phyloP scores from a whole-genome alignment of 768 basidiomycete species.

The Amanita rimosa region DNA sequence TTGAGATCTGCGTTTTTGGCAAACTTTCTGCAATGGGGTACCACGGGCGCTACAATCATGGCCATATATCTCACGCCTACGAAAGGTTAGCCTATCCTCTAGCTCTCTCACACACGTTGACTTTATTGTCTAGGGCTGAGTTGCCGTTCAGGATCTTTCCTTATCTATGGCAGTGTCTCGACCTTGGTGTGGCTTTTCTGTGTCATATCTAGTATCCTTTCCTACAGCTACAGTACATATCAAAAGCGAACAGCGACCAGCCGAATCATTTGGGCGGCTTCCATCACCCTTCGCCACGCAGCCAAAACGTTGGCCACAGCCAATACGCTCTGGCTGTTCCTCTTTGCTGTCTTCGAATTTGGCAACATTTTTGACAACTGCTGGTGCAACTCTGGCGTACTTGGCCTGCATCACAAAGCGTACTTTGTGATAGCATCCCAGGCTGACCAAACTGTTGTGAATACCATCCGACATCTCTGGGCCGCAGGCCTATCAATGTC shows the following conservation, averaged over 20 bases:
- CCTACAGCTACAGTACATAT: slow-evolving; percentile 6
- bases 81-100: slow-evolving; percentile 5
- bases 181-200: slow-evolving; percentile 16
- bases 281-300: slow-evolving; percentile 17
- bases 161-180: slow-evolving; percentile 14
- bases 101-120: background rate
- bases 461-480: background rate
- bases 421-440: slow-evolving; percentile 18
- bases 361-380: slow-evolving; percentile 20
- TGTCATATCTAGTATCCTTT: slow-evolving; percentile 19
- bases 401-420: slow-evolving; percentile 15
- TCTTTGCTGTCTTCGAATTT: slow-evolving; percentile 20
- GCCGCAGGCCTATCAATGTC: background rate
- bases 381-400: slow-evolving; percentile 23
- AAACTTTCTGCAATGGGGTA: slow-evolving; percentile 13
- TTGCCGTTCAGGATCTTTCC: background rate
- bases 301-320: slow-evolving; percentile 18
- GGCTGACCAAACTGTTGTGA: background rate
- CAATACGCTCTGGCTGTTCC: slow-evolving; percentile 22
- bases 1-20: slow-evolving; percentile 10
- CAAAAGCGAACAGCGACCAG: background rate
- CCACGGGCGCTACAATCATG: slow-evolving; percentile 12
- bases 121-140: background rate
- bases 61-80: slow-evolving; percentile 14
- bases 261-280: slow-evolving; percentile 9